These are phyloP conservation scores for Intubia oerlemansii DNA, from an alignment of 2,329 filamentous ascomycete species.

Conservation along the genomic window DNA sequence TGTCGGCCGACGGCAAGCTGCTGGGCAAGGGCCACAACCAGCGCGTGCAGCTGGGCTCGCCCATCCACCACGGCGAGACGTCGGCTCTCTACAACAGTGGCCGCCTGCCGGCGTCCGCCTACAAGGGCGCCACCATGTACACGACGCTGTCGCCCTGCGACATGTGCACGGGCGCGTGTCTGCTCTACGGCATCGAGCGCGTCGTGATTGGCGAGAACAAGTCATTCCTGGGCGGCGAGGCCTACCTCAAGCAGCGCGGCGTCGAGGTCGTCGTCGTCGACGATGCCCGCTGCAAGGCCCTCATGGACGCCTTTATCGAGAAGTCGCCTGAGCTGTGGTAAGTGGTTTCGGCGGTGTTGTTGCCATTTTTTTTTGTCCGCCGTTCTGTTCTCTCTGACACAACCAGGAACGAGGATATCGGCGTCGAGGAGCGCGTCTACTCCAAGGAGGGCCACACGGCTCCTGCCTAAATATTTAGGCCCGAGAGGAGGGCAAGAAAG, in stretches of 20 bases:
- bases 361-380: too few species aligned
- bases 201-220: conserved; percentile 64
- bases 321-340: conserved; percentile 54
- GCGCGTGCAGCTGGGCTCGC: conserved; percentile 49
- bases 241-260: conserved; percentile 43
- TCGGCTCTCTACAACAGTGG: conserved; percentile 56
- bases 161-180: conserved; percentile 62
- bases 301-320: conserved; percentile 50
- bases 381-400: too few species aligned
- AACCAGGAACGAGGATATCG: conserved; percentile 41
- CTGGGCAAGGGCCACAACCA: conserved; percentile 55
- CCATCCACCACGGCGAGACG: conserved; percentile 54
- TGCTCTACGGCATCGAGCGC: conserved; percentile 52
- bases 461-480: too few species aligned
- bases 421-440: conserved; percentile 21
- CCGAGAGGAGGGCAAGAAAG: too few species aligned
- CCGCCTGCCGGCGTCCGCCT: conserved; percentile 45
- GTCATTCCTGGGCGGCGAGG: conserved; percentile 53
- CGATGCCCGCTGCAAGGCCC: conserved; percentile 41
- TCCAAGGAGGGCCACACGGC: conserved; percentile 13
- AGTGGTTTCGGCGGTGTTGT: too few species aligned
- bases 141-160: conserved; percentile 62
- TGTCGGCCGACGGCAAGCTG: conserved; percentile 47
- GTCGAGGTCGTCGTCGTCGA: conserved; percentile 55
- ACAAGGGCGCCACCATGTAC: conserved; percentile 57